Percentiles rank a stretch among this genome's conserved stretches.
phyloP scores from a whole-genome alignment of 164 flowering plant species.

The Saururus chinensis region DNA sequence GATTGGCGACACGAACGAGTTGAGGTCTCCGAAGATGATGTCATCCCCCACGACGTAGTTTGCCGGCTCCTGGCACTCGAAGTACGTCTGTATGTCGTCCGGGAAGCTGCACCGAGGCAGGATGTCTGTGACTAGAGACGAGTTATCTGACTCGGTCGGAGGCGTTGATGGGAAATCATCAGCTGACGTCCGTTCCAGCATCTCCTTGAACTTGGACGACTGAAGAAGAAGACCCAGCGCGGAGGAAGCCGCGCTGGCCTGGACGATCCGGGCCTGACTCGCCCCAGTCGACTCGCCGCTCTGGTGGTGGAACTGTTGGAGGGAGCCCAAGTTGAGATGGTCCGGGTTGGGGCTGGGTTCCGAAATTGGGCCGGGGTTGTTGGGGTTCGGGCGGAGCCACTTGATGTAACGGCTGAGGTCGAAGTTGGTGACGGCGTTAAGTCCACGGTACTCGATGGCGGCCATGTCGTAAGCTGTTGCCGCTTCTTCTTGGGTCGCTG shows the following conservation, averaged over 20 bases:
- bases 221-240: slow-evolving; percentile 49
- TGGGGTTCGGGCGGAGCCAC: slow-evolving; percentile 38
- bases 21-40: slow-evolving; percentile 23
- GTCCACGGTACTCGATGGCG: slow-evolving; percentile 46
- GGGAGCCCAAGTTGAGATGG: too few species aligned
- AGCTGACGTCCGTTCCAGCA: slow-evolving; percentile 39
- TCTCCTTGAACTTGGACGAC: slow-evolving; percentile 63
- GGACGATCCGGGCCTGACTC: slow-evolving; percentile 4
- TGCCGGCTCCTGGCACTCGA: slow-evolving; percentile 31
- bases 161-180: slow-evolving; percentile 23
- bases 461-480: slow-evolving; percentile 56
- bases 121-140: slow-evolving; percentile 24
- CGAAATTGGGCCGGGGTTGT: slow-evolving; percentile 5
- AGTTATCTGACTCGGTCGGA: too few species aligned
- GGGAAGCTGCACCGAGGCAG: slow-evolving; percentile 45
- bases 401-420: slow-evolving; percentile 72
- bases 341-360: slow-evolving; percentile 6
- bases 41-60: slow-evolving; percentile 26
- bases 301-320: too few species aligned
- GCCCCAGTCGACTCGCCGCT: not conserved
- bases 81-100: slow-evolving; percentile 57
- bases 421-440: slow-evolving; percentile 46
- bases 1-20: slow-evolving; percentile 4
- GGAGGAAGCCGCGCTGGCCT: slow-evolving; percentile 21
- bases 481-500: slow-evolving; percentile 69